Conservation (phyloP, 768 basidiomycete genomes). For the Collybiopsis confluens region DNA sequence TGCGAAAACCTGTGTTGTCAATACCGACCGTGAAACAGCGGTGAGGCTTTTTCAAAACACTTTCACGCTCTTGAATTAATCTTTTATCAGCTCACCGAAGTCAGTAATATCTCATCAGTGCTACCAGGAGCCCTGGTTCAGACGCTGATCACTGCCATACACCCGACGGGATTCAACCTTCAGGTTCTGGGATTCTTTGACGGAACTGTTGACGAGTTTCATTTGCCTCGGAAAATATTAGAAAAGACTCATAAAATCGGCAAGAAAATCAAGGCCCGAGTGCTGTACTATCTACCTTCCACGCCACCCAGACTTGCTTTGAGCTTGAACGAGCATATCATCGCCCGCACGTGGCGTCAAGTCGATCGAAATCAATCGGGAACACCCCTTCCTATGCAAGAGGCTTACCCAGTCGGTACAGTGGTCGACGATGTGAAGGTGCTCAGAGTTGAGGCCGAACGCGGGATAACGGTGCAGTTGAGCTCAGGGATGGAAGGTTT, state of each 20-base stretch:
- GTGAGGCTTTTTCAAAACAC: conserved; percentile 35
- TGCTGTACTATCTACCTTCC: conserved; percentile 75
- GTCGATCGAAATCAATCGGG: conserved; percentile 16
- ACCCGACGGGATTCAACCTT: conserved; percentile 73
- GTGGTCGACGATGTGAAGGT: conserved; percentile 73
- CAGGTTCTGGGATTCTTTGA: conserved; percentile 91
- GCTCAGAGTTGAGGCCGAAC: conserved; percentile 69
- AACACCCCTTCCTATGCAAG: conserved; percentile 32
- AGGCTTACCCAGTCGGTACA: conserved; percentile 70
- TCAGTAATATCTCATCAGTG: conserved; percentile 73
- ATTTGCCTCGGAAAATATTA: conserved; percentile 48
- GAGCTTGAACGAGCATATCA: conserved; percentile 67
- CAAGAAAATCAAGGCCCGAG: conserved; percentile 76
- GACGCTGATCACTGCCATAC: conserved; percentile 72
- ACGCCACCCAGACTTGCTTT: conserved; percentile 84
- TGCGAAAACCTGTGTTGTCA: conserved; percentile 74
- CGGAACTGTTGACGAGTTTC: conserved; percentile 81
- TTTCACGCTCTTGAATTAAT: neutral
- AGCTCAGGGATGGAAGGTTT: conserved; percentile 69
- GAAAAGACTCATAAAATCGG: conserved; percentile 53
- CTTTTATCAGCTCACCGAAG: conserved; percentile 59
- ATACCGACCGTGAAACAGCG: conserved; percentile 42
- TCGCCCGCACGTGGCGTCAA: conserved; percentile 45
- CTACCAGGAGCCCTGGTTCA: conserved; percentile 85
- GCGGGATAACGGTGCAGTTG: conserved; percentile 73